Evolutionary conservation across 139 green algal species (phyloP).

Genomic region (Astrephomene gubernaculifera): DNA sequence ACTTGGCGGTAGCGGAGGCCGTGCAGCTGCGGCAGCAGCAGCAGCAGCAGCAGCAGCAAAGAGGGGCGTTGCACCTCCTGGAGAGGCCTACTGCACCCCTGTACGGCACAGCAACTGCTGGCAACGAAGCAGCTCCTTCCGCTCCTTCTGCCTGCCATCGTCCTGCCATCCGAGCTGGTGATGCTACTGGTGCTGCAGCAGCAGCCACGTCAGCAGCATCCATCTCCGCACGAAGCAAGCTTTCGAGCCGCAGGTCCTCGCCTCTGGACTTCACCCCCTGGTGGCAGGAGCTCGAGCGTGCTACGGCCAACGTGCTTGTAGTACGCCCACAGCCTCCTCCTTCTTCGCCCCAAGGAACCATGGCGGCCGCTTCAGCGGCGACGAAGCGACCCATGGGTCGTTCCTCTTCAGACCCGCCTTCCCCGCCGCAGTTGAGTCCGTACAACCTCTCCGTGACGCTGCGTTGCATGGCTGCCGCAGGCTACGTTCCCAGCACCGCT

Average conservation of each 20-base stretch:
- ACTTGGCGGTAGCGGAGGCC: too few relatives aligned
- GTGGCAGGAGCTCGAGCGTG: conserved; percentile 7
- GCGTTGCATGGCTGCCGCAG: conserved; percentile 18
- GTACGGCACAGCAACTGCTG: too few relatives aligned
- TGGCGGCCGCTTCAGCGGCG: neutral
- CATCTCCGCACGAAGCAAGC: neutral
- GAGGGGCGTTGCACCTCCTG: too few relatives aligned
- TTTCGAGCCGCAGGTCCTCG: neutral
- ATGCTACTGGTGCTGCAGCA: neutral
- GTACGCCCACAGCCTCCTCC: neutral
- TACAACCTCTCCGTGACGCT: conserved; percentile 12
- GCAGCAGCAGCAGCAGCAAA: too few relatives aligned
- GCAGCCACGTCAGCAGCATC: neutral
- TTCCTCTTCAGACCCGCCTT: too few relatives aligned
- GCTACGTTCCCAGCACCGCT: neutral
- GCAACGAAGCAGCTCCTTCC: too few relatives aligned
- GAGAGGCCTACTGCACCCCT: too few relatives aligned
- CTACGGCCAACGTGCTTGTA: neutral
- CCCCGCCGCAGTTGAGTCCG: neutral
- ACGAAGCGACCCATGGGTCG: too few relatives aligned
- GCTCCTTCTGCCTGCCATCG: too few relatives aligned
- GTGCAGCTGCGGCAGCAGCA: too few relatives aligned
- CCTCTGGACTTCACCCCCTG: neutral
- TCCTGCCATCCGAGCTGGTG: neutral
- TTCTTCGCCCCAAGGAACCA: too few relatives aligned